Evolutionary conservation across 169 alveolate species (phyloP).

Genomic region (Eimeria praecox): DNA sequence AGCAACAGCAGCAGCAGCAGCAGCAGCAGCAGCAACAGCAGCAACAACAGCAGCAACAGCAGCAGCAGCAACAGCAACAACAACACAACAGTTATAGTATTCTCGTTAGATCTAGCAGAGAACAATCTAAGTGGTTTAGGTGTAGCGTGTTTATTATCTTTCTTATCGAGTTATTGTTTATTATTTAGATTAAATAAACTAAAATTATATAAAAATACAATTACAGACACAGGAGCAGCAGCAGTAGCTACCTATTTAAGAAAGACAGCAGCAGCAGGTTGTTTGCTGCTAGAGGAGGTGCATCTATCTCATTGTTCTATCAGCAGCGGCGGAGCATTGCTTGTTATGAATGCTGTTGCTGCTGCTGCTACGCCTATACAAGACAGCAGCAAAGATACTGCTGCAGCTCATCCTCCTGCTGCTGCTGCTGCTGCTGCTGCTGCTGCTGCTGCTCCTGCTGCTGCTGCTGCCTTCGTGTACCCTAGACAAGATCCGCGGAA

Average conservation of each 20-base stretch:
- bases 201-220: conserved; percentile 46
- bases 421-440: conserved; percentile 39
- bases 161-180: not conserved
- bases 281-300: conserved; percentile 64
- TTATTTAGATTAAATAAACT: not conserved
- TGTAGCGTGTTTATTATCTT: conserved; percentile 21
- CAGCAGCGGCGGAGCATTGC: conserved; percentile 46
- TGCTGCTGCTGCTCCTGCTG: conserved; percentile 30
- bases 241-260: conserved; percentile 50
- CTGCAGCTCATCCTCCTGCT: conserved; percentile 5
- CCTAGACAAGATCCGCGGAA: conserved; percentile 33
- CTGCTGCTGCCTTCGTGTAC: conserved; percentile 22
- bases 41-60: conserved; percentile 15
- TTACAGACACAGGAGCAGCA: conserved; percentile 66
- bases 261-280: conserved; percentile 46
- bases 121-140: conserved; percentile 38
- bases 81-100: not conserved
- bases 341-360: conserved; percentile 72
- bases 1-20: conserved; percentile 46
- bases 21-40: conserved; percentile 64
- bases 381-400: not conserved
- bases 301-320: conserved; percentile 69
- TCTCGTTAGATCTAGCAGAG: conserved; percentile 57
- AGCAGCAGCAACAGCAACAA: no score
- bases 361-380: conserved; percentile 26